Evolutionary conservation across 1,139 yeast genomes (phyloP).

Genomic region (Kodamaea derodonti): DNA sequence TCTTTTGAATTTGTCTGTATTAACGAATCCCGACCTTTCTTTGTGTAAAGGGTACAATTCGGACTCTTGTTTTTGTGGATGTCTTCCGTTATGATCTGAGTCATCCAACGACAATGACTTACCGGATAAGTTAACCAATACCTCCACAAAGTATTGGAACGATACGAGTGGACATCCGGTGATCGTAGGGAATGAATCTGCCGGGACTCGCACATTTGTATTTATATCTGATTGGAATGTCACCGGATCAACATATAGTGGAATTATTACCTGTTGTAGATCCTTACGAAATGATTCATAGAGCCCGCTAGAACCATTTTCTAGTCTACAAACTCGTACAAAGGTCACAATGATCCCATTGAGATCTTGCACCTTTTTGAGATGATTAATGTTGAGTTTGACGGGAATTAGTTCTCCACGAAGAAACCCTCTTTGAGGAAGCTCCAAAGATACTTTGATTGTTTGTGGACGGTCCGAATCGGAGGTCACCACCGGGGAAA

Average conservation of each 20-base stretch:
- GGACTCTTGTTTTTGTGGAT: slow-evolving; percentile 20
- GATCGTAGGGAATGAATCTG: slow-evolving; percentile 84
- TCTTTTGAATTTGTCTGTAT: slow-evolving; percentile 73
- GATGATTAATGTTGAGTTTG: slow-evolving; percentile 61
- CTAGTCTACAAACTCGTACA: slow-evolving; percentile 76
- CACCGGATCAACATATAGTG: slow-evolving; percentile 72
- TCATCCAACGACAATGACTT: slow-evolving; percentile 35
- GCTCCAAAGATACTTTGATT: slow-evolving; percentile 53
- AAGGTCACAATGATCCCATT: slow-evolving; percentile 77
- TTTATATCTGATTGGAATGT: slow-evolving; percentile 56
- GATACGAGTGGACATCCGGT: slow-evolving; percentile 69
- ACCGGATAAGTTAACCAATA: slow-evolving; percentile 63
- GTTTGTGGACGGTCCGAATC: slow-evolving; percentile 15
- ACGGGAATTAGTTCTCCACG: slow-evolving; percentile 79
- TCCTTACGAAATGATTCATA: slow-evolving; percentile 83
- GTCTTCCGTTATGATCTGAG: slow-evolving; percentile 12
- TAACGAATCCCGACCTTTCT: slow-evolving; percentile 51
- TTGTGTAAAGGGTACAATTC: slow-evolving; percentile 4
- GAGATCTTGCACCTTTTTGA: slow-evolving; percentile 66
- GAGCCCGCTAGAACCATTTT: slow-evolving; percentile 59
- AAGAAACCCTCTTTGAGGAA: slow-evolving; percentile 68
- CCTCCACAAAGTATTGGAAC: slow-evolving; percentile 83
- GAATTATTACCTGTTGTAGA: slow-evolving; percentile 70
- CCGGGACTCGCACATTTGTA: slow-evolving; percentile 68
- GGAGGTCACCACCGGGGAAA: not conserved